phyloP scores from a whole-genome alignment of 2,329 filamentous ascomycete species.

The Phialophora chinensis region DNA sequence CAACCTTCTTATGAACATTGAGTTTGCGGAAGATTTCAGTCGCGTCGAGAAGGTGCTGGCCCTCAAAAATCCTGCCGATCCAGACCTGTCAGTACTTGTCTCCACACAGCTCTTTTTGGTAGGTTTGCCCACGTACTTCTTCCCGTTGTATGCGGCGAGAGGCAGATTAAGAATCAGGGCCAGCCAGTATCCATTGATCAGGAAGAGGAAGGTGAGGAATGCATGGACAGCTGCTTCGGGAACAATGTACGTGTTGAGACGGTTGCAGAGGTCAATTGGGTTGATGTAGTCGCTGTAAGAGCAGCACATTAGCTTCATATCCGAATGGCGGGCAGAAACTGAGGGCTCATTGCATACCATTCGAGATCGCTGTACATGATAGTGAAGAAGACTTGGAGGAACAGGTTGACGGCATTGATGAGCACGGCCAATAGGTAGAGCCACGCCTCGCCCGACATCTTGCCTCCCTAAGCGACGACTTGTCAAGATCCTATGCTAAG shows the following conservation, averaged over 20 bases:
- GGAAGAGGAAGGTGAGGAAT: slow-evolving; percentile 92
- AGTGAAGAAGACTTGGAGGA: slow-evolving; percentile 99
- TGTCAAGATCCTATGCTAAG: slow-evolving; percentile 4
- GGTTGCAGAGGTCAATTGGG: slow-evolving; percentile 99
- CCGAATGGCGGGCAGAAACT: slow-evolving; percentile 35
- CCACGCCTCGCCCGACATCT: slow-evolving; percentile 98
- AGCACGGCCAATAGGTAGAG: slow-evolving; percentile 96
- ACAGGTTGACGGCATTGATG: slow-evolving; percentile 99
- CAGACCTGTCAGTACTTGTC: slow-evolving; percentile 26
- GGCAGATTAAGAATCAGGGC: slow-evolving; percentile 90
- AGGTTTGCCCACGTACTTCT: slow-evolving; percentile 75
- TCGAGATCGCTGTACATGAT: slow-evolving; percentile 99
- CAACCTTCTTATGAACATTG: slow-evolving; percentile 97
- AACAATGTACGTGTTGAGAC: slow-evolving; percentile 98
- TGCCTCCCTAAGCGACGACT: slow-evolving; percentile 44
- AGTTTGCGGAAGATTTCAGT: slow-evolving; percentile 99
- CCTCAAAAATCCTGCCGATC: slow-evolving; percentile 81
- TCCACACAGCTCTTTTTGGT: not conserved
- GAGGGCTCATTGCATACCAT: slow-evolving; percentile 71
- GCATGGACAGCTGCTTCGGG: slow-evolving; percentile 97
- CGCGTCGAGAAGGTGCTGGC: slow-evolving; percentile 94
- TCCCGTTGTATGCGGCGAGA: slow-evolving; percentile 88
- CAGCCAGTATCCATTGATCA: slow-evolving; percentile 99
- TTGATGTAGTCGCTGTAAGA: slow-evolving; percentile 94
- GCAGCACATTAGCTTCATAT: slow-evolving; percentile 7